Percentiles rank a stretch among this genome's conserved stretches.
Conservation (phyloP, 2,329 filamentous ascomycete genomes). For the Coniochaeta prunicola region DNA sequence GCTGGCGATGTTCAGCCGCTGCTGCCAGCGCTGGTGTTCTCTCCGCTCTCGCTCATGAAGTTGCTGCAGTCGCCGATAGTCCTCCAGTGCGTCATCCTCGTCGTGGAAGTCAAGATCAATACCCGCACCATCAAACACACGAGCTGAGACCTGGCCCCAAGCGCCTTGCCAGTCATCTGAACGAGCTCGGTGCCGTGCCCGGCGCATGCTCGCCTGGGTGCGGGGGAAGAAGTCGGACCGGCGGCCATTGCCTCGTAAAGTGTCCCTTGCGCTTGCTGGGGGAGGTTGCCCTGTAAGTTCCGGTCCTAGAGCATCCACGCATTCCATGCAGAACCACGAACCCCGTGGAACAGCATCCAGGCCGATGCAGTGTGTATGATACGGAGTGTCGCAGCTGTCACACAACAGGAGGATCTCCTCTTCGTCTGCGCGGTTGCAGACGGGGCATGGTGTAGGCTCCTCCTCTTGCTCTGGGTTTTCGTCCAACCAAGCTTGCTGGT, state of each 20-base stretch:
- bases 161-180: constrained; percentile 84
- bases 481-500: constrained; percentile 66
- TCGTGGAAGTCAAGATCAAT: constrained; percentile 82
- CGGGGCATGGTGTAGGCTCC: constrained; percentile 66
- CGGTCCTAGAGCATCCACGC: constrained; percentile 44
- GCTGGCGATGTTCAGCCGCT: constrained; percentile 73
- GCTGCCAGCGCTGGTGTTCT: constrained; percentile 70
- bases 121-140: constrained; percentile 59
- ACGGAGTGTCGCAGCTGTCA: constrained; percentile 82
- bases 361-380: constrained; percentile 88
- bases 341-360: constrained; percentile 69
- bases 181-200: constrained; percentile 55
- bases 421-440: constrained; percentile 75
- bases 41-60: constrained; percentile 44
- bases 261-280: constrained; percentile 13
- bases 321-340: constrained; percentile 88
- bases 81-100: constrained; percentile 54
- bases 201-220: constrained; percentile 50
- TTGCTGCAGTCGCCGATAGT: constrained; percentile 45
- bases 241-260: constrained; percentile 4
- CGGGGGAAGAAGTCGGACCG: constrained; percentile 38
- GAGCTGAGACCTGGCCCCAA: constrained; percentile 59
- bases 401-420: constrained; percentile 84
- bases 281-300: constrained; percentile 25
- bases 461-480: constrained; percentile 68